Evolutionary conservation across 345 rosid species (phyloP).

Genomic region (Linum trigynum): DNA sequence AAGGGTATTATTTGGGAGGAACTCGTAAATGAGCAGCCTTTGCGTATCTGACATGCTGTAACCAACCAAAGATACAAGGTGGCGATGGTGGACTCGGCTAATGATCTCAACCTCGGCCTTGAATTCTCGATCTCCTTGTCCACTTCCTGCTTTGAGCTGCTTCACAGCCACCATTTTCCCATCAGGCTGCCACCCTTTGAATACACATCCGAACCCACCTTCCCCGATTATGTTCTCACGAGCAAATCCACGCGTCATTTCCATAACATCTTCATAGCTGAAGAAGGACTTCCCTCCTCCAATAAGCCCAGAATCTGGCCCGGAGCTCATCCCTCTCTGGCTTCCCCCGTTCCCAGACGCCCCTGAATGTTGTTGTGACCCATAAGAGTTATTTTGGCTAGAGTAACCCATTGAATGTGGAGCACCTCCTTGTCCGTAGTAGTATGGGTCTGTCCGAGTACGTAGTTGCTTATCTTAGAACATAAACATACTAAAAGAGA

Average conservation of each 20-base stretch:
- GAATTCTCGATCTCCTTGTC: conserved; percentile 95
- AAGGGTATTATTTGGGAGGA: conserved; percentile 79
- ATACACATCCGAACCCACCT: conserved; percentile 94
- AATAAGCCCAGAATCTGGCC: conserved; percentile 39
- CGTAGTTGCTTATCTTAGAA: too few relatives aligned
- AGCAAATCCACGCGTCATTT: conserved; percentile 73
- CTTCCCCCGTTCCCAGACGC: conserved; percentile 41
- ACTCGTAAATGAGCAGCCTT: conserved; percentile 79
- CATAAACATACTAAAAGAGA: too few relatives aligned
- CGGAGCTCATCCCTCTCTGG: conserved; percentile 28
- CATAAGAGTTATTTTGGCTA: conserved; percentile 32
- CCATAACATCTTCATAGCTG: conserved; percentile 66
- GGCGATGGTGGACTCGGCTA: conserved; percentile 89
- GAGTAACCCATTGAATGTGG: conserved; percentile 26
- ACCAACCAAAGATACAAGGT: conserved; percentile 88
- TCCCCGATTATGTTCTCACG: conserved; percentile 69
- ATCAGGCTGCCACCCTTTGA: conserved; percentile 43
- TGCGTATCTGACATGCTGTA: conserved; percentile 57
- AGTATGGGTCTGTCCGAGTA: conserved; percentile 37
- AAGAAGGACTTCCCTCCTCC: conserved; percentile 46
- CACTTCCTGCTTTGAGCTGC: conserved; percentile 87
- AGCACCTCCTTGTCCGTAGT: conserved; percentile 30
- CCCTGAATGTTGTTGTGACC: conserved; percentile 25
- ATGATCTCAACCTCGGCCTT: conserved; percentile 94
- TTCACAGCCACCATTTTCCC: conserved; percentile 82